These are phyloP conservation scores for Cinnamomum micranthum DNA, from an alignment of 164 flowering plant genomes.

Conservation along the genomic window DNA sequence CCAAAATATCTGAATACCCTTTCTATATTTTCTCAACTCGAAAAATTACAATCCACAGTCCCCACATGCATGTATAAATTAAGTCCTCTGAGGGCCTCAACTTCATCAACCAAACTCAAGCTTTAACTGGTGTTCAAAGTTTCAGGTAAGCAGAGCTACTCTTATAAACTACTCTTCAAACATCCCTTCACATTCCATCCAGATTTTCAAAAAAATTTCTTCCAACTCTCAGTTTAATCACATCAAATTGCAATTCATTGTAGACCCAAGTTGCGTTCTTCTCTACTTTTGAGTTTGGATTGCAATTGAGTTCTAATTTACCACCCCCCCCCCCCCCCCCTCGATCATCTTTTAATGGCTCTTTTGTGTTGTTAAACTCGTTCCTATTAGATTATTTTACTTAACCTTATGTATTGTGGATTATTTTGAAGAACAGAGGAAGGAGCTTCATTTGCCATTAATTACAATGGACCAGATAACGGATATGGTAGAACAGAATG, in stretches of 20 bases:
- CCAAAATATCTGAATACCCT: not conserved
- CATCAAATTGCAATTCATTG: too few species aligned
- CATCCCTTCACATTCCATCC: not conserved
- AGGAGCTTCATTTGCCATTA: not conserved
- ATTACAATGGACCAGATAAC: conserved; percentile 21
- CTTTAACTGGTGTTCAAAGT: not conserved
- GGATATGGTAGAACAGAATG: conserved; percentile 48
- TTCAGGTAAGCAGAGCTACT: not conserved
- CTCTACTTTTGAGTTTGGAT: not conserved
- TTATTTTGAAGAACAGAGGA: too few species aligned
- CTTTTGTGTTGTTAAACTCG: not conserved
- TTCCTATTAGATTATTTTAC: too few species aligned
- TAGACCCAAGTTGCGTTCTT: not conserved
- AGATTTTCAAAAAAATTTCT: not conserved
- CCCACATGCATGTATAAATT: not conserved
- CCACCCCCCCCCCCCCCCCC: too few species aligned
- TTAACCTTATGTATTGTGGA: too few species aligned
- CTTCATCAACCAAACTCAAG: not conserved
- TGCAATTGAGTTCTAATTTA: not conserved
- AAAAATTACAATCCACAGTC: not conserved
- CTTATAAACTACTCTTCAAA: not conserved
- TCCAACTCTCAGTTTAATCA: not conserved
- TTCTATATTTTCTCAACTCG: not conserved
- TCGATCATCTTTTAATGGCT: not conserved
- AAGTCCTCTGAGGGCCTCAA: not conserved